Evolutionary conservation across 75 land plant genomes (phyloP), one percentile per base, ranked within the genome.

Genomic region (Gnetum montanum): DNA sequence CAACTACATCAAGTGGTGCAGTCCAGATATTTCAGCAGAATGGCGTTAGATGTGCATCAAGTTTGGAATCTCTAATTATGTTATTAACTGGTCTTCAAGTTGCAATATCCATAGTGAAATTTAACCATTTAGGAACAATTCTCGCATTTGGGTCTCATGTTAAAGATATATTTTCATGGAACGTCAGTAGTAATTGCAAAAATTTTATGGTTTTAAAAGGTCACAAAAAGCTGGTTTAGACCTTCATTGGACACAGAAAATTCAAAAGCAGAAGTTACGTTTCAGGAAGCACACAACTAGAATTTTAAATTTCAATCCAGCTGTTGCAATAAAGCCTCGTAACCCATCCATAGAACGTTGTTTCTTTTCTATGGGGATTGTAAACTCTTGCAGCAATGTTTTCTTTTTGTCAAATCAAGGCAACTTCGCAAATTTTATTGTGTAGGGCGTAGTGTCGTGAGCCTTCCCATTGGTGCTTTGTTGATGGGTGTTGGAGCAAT

Each of bases 91-190:
- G 98, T n/a, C 98, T 89, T 48, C 86, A 88, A 49, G 81, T 83
- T 61, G 87, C 98, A 2, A 60, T 94, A 25, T 94, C 82, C 58
- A 79, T 88, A 5, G 69, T 94, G 86, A 94, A 94, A 62, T 94
- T 90, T 70, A 86, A 94, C 59, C 96, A 96, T 6, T 56, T 64
- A 18, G 98, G 98, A 35, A 85, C 78, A 27, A 76, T 86, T 7
- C 60, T 94, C 34, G 98, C 98, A 34, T 94, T 96, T 54, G 98
- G 98, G 28, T 85, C 96, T 16, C 95, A 89, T 55, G 98, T 89
- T 49, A 85, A 63, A 60, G 89, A 85, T 20, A 94, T 94, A 25
- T 93, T 94, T 54, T 50, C 90, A 36, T 94, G 98, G 98, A 37
- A 85, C 58, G 91, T 89, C n/a, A 74, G 78, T 66, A 96, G 91